phyloP scores from a whole-genome alignment of 2,329 filamentous ascomycete genomes.

The Aspergillus sp. region DNA sequence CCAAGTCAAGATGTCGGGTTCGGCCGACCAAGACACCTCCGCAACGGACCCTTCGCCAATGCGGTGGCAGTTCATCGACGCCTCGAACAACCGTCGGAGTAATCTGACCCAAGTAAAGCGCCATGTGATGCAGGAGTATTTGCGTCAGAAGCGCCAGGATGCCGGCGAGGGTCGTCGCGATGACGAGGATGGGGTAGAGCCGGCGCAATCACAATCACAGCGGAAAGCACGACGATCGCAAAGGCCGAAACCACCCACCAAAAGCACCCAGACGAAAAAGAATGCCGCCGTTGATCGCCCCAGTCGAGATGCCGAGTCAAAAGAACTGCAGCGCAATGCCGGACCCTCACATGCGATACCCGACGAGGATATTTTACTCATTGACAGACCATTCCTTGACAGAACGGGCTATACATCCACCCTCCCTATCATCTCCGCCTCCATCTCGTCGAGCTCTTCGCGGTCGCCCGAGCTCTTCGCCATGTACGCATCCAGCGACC shows the following conservation, averaged over 20 bases:
- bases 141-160: slow-evolving; percentile 33
- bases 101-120: slow-evolving; percentile 42
- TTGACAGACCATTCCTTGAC: no score
- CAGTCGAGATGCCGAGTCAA: no score
- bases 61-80: slow-evolving; percentile 42
- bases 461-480: neutral
- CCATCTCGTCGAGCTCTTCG: neutral
- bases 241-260: neutral
- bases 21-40: slow-evolving; percentile 3
- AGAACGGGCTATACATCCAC: no score
- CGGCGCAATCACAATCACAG: neutral
- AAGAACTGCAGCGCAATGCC: no score
- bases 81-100: slow-evolving; percentile 32
- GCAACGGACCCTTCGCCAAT: slow-evolving; percentile 12
- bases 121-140: slow-evolving; percentile 45
- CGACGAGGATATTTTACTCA: no score
- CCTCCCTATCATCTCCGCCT: neutral
- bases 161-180: slow-evolving; percentile 11
- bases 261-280: neutral
- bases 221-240: slow-evolving; percentile 13
- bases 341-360: no score
- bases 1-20: slow-evolving; percentile 17
- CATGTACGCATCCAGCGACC: slow-evolving; percentile 5
- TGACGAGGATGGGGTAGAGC: slow-evolving; percentile 7
- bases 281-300: neutral